Evolutionary conservation across 352 stramenopile genomes (phyloP).

Genomic region (Phytopythium chamaehyphon): DNA sequence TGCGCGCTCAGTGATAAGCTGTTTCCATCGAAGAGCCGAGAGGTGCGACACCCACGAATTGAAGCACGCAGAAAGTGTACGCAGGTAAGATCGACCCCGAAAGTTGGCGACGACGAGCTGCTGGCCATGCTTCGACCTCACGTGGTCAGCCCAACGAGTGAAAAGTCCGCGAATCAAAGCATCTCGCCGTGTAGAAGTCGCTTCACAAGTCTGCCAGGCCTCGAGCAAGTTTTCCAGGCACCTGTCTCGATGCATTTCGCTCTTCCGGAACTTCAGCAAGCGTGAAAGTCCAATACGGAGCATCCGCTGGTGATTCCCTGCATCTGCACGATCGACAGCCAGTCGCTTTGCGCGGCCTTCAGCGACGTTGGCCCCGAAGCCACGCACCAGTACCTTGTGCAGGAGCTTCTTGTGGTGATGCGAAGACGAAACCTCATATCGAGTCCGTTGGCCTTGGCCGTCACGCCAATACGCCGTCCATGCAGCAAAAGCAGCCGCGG

Average conservation of each 20-base stretch:
- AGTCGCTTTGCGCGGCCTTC: neutral
- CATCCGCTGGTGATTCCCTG: neutral
- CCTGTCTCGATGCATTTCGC: conserved; percentile 6
- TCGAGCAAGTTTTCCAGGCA: conserved; percentile 4
- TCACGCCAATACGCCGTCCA: conserved; percentile 9
- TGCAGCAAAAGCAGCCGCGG: conserved; percentile 9
- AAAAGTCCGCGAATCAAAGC: neutral
- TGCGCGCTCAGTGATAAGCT: conserved; percentile 34
- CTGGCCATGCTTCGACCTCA: conserved; percentile 14
- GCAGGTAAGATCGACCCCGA: conserved; percentile 20
- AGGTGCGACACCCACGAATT: conserved; percentile 26
- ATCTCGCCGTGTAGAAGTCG: neutral
- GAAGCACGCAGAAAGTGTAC: conserved; percentile 18
- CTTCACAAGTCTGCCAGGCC: conserved; percentile 5
- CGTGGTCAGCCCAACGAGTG: conserved; percentile 17
- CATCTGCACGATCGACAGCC: neutral
- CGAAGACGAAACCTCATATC: conserved; percentile 1
- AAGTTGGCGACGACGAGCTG: conserved; percentile 29
- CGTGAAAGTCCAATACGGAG: neutral
- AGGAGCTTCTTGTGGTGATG: conserved; percentile 10
- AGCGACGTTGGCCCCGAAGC: conserved; percentile 5
- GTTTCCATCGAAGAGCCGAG: conserved; percentile 32
- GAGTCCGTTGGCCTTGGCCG: neutral
- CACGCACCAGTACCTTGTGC: conserved; percentile 1
- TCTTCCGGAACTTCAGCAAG: conserved; percentile 16